Conservation (phyloP, 2,329 filamentous ascomycete genomes). For the Aspergillaceae sp. region DNA sequence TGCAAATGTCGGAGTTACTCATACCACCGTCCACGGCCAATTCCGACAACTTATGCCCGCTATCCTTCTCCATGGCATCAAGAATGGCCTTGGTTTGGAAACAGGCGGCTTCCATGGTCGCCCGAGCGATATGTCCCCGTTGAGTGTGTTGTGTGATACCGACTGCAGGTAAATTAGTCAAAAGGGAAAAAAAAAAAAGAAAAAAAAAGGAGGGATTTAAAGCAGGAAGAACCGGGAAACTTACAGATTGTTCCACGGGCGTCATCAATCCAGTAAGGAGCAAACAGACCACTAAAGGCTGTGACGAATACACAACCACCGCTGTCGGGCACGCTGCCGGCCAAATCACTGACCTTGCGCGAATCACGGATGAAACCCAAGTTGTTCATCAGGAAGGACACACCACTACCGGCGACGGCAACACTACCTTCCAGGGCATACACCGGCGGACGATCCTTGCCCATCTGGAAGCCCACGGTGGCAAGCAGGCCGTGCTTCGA, state of each 20-base stretch:
- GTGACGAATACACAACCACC: slow-evolving; percentile 83
- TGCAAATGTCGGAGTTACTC: slow-evolving; percentile 78
- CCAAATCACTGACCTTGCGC: slow-evolving; percentile 56
- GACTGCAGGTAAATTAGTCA: slow-evolving; percentile 37
- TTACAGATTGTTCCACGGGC: slow-evolving; percentile 76
- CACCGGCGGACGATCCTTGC: slow-evolving; percentile 56
- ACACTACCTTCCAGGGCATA: slow-evolving; percentile 81
- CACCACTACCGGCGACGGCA: slow-evolving; percentile 69
- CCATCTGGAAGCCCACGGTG: slow-evolving; percentile 82
- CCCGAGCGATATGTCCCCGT: slow-evolving; percentile 76
- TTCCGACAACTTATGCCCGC: slow-evolving; percentile 62
- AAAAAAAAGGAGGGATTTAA: background rate
- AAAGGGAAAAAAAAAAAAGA: slow-evolving; percentile 1
- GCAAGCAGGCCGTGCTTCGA: slow-evolving; percentile 73
- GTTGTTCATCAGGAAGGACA: slow-evolving; percentile 66
- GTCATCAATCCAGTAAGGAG: slow-evolving; percentile 91
- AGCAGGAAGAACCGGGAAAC: slow-evolving; percentile 17
- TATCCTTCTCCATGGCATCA: slow-evolving; percentile 83
- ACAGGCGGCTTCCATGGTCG: slow-evolving; percentile 83
- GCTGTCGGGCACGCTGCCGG: slow-evolving; percentile 60
- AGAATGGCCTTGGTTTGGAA: slow-evolving; percentile 90
- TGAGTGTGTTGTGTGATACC: slow-evolving; percentile 80
- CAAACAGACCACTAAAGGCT: slow-evolving; percentile 83
- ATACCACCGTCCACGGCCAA: slow-evolving; percentile 83
- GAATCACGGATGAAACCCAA: slow-evolving; percentile 54